These are phyloP conservation scores for Picochlorum sp. DNA, from an alignment of 139 green algal species.

Conservation along the genomic window DNA sequence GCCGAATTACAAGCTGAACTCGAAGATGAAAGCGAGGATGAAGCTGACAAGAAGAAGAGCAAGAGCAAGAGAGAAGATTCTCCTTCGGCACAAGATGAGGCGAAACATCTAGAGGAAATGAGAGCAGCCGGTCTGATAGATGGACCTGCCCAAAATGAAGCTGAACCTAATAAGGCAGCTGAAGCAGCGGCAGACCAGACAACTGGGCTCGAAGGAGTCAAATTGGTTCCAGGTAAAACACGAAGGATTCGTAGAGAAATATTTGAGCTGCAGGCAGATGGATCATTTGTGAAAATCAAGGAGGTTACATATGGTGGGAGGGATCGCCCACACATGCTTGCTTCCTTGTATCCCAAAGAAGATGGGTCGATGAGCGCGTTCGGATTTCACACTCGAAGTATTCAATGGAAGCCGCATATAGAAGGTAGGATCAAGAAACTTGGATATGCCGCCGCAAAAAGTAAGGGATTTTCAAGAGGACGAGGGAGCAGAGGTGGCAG, in stretches of 20 bases:
- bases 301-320: conserved; percentile 27
- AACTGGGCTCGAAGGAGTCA: neutral
- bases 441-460: conserved; percentile 22
- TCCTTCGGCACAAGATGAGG: conserved; percentile 20
- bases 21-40: conserved; percentile 6
- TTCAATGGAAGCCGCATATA: conserved; percentile 7
- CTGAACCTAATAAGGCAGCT: neutral
- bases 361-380: neutral
- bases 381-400: conserved; percentile 23
- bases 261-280: neutral
- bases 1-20: conserved; percentile 25
- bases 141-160: neutral
- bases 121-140: conserved; percentile 11
- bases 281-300: conserved; percentile 14
- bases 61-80: conserved; percentile 17
- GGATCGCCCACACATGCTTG: conserved; percentile 20
- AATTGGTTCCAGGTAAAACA: neutral
- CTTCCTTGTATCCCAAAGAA: conserved; percentile 32
- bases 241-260: conserved; percentile 26
- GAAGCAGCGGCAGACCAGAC: neutral
- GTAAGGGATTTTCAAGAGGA: conserved; percentile 6
- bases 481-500: conserved; percentile 11
- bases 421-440: conserved; percentile 10
- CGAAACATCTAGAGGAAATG: conserved; percentile 25
- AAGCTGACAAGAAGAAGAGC: neutral